These are phyloP conservation scores for Iris macrosiphon DNA, from an alignment of 106 monocot genomes.

Conservation along the genomic window DNA sequence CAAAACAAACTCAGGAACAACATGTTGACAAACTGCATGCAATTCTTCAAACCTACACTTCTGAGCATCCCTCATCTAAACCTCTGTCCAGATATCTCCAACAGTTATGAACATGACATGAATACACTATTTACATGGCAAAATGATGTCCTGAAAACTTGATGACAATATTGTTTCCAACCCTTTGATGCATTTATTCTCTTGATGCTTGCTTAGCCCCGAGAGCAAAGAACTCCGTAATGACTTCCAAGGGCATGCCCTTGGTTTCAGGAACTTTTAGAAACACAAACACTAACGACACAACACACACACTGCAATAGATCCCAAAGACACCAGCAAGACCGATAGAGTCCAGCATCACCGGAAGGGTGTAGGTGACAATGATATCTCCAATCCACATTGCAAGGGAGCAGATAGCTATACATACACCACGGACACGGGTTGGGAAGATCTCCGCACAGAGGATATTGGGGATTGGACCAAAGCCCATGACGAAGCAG, in stretches of 20 bases:
- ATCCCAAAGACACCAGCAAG: slow-evolving; percentile 47
- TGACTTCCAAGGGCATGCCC: slow-evolving; percentile 53
- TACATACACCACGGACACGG: slow-evolving; percentile 36
- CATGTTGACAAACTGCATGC: too few species aligned
- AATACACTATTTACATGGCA: too few species aligned
- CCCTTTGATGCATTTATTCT: too few species aligned
- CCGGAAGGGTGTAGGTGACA: slow-evolving; percentile 44
- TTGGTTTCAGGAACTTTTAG: slow-evolving; percentile 51
- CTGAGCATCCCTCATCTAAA: too few species aligned
- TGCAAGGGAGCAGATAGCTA: slow-evolving; percentile 34
- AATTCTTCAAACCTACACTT: too few species aligned
- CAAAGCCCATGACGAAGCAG: slow-evolving; percentile 60
- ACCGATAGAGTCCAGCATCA: slow-evolving; percentile 37
- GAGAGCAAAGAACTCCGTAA: slow-evolving; percentile 38
- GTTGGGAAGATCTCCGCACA: slow-evolving; percentile 56
- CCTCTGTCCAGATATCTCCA: too few species aligned
- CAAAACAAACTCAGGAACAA: too few species aligned
- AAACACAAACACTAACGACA: slow-evolving; percentile 32
- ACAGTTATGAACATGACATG: too few species aligned
- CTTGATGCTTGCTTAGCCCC: slow-evolving; percentile 17
- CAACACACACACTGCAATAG: slow-evolving; percentile 25
- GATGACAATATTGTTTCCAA: too few species aligned
- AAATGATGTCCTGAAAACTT: too few species aligned
- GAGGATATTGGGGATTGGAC: slow-evolving; percentile 53
- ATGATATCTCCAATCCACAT: slow-evolving; percentile 47